Base-by-base conservation (phyloP, 805 yeast genomes). In the Yamadazyma olivae region DNA sequence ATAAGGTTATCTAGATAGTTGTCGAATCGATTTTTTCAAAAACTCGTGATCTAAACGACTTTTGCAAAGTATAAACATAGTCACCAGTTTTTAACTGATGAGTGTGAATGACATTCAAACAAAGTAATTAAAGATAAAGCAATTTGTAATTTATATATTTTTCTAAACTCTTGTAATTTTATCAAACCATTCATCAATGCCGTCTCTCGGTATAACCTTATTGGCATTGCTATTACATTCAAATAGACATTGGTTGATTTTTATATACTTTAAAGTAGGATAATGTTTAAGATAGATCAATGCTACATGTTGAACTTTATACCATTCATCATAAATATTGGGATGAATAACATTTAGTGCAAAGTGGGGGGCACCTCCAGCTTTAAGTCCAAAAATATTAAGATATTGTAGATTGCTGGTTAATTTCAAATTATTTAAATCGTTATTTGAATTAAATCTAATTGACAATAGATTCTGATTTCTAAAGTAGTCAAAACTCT, bases 251-350 rank as follows among this genome's bases (percentile, higher is more conserved):
- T 60, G 57, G 49, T 76, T 74, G 26, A 78, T 67, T 40, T 75
- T 62, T 14, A 77, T 60, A 43, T 71, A 76, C 32, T 49, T 34
- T 21, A 78, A 44, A 1, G 35, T 24, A 0, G 24, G 25, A 40
- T 59, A 65, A 7, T 46, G 37, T 15, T 58, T 41, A 21, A 58
- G 45, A 36, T 73, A 66, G 5, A 62, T 56, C 27, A 57, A 41
- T 1, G 81, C 83, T 6, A 74, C 68, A 44, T 74, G 78, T 44
- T 74, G 77, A 2, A 77, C 75, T 37, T 74, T 63, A 41, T 65
- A 64, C 82, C 82, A 77, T 40, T 71, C 74, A 49, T 77, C 83
- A 48, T 66, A 68, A 3, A 77, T 60, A 4, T 75, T 74, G 8
- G 77, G 77, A 47, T 75, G 75, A 2, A 64, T 58, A 54, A 69